phyloP scores from a whole-genome alignment of 768 basidiomycete genomes.

The Naganishia vishniacii region DNA sequence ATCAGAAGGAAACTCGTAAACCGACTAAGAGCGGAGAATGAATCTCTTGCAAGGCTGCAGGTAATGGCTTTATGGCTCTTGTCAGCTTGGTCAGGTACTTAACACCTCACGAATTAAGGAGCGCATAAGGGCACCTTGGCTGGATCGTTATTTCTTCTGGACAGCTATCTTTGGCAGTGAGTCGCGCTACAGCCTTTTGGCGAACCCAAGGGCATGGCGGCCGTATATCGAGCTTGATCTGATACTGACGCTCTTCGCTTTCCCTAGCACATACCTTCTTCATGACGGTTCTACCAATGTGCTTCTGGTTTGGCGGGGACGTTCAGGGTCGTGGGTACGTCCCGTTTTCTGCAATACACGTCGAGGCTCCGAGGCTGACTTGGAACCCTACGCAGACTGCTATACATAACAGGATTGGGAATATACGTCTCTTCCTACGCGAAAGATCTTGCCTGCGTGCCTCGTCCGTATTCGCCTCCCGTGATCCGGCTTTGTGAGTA shows the following conservation, averaged over 20 bases:
- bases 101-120: neutral
- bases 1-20: conserved; percentile 35
- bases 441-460: conserved; percentile 85
- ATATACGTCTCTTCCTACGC: conserved; percentile 81
- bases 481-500: conserved; percentile 77
- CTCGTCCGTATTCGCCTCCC: conserved; percentile 83
- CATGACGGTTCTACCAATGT: conserved; percentile 75
- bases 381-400: conserved; percentile 54
- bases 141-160: conserved; percentile 48
- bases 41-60: conserved; percentile 43
- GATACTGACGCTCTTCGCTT: neutral
- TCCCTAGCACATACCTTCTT: conserved; percentile 59
- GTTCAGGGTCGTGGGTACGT: conserved; percentile 67
- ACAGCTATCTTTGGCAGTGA: conserved; percentile 48
- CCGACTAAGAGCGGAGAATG: conserved; percentile 37
- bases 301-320: conserved; percentile 80
- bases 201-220: neutral
- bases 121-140: conserved; percentile 30
- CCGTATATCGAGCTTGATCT: too few species aligned
- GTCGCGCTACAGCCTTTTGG: too few species aligned
- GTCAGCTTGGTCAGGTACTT: neutral
- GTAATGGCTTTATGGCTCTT: conserved; percentile 13
- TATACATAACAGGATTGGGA: conserved; percentile 67
- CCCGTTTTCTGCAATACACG: neutral
- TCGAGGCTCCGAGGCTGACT: too few species aligned